Evolutionary conservation across 1,139 yeast species (phyloP), one percentile per base, ranked within the genome.

Genomic region (Nakaseomyces uthaithaninus): DNA sequence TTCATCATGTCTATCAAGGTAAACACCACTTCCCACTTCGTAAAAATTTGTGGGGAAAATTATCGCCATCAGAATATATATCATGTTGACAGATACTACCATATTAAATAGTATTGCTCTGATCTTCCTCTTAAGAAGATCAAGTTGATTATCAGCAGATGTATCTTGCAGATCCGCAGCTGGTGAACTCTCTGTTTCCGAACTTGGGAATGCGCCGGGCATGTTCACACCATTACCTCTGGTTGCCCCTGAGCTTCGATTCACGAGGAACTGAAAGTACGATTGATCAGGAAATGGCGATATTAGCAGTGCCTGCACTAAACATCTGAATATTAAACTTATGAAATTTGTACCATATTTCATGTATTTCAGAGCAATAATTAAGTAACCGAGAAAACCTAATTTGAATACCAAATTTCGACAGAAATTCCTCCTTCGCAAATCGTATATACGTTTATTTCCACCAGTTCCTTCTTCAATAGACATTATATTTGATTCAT

Each of bases 251-350:
- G 17, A 44, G n/a, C 33, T 41, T 33, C 25, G 51, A 41, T 40
- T 46, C 49, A 33, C 47, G 10, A 31, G 17, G 11, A 19, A 31
- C 14, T 31, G 35, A 10, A 25, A 19, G 14, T 31, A 31, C 38
- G 37, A 37, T 25, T 55, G 48, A 27, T 48, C 42, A 0, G 68
- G 68, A 41, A 63, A 65, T 0, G 69, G 68, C 10, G 55, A 50
- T 3, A 59, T 31, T n/a, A 63, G 38, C 3, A 62, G 38, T 2
- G 57, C 49, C 23, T 65, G 68, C 1, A 62, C 43, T 3, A 45
- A 20, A 15, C 52, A 37, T 38, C 68, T 45, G 17, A 57, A 28
- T 8, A 51, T 4, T 7, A 59, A 34, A 4, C 48, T 40, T 49
- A 49, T 43, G 9, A 54, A 42, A 3, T 49, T 47, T 14, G 55